These are phyloP conservation scores for Tetrahymena malaccensis DNA, from an alignment of 73 alveolate genomes.

Conservation along the genomic window DNA sequence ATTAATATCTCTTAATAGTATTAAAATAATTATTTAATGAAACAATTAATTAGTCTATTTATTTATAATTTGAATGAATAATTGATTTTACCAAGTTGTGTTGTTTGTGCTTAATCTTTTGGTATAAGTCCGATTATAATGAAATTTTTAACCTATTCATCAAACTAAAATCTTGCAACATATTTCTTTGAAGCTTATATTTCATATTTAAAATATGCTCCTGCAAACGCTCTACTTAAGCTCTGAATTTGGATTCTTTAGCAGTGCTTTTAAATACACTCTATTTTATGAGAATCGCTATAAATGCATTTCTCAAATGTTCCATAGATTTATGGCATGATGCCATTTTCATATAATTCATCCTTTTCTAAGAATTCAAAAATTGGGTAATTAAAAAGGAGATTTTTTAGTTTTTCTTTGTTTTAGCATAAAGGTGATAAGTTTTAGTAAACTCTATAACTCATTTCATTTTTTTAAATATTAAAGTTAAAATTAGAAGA, in stretches of 20 bases:
- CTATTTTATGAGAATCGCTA: background rate
- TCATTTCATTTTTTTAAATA: background rate
- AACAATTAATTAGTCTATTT: too few species aligned
- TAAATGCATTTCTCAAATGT: background rate
- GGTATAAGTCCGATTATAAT: background rate
- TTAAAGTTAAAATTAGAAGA: background rate
- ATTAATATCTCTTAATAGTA: too few species aligned
- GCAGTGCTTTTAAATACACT: background rate
- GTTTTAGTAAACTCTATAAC: background rate
- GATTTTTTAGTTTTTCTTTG: background rate
- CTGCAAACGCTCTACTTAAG: background rate
- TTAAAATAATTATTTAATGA: too few species aligned
- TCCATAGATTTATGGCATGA: background rate
- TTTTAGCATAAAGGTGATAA: background rate
- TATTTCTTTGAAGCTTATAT: background rate
- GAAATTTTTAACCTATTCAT: background rate
- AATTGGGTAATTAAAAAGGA: background rate
- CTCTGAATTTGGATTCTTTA: background rate
- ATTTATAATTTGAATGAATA: too few species aligned
- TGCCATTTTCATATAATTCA: background rate
- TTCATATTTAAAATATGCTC: background rate
- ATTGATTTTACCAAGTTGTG: background rate
- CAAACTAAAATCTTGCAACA: background rate
- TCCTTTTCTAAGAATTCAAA: background rate
- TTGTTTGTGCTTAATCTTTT: background rate